Evolutionary conservation across 2,329 filamentous ascomycete genomes (phyloP), one percentile per base, ranked within the genome.

Genomic region (Cercospora zeae-maydis): DNA sequence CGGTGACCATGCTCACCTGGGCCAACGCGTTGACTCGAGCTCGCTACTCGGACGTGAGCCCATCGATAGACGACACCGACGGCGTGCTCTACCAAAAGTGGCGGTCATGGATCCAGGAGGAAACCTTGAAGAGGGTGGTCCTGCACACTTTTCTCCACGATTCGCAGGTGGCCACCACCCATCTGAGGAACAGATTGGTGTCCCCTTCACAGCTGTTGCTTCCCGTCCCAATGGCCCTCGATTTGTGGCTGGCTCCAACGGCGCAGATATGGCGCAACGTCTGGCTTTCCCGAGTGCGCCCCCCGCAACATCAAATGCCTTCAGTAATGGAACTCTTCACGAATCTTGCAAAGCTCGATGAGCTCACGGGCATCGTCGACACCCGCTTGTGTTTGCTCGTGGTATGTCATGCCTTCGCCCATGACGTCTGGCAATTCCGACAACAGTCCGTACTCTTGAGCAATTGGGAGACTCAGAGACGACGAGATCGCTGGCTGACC

Each of bases 191-290:
- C 60, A 84, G 86, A 0, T 77, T 85, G 13, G 83, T 90, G 65
- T 87, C 87, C 0, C 90, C 89, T 66, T 80, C 86, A 0, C 88
- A 91, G 67, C 76, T 91, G 63, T 82, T 83, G 3, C 76, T 90
- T 3, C 86, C 87, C 0, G 74, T 91, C 0, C 88, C 89, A 0
- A 83, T 82, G 61, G 77, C 84, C 0, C 79, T 81, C 55, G 80
- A 84, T 14, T 72, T 91, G 3, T 92, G 88, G 88, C 80, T 83
- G 31, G 88, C 88, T 1, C 80, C 81, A 33, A 82, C 81, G 1
- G 85, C 88, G 1, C 69, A 77, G 11, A 82, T 86, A 63, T 91
- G 88, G 88, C 87, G 87, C 70, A 72, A 77, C 7, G 75, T 81
- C 1, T 88, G 84, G 65, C 72, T 88, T 4, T 77, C 69, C 64